Evolutionary conservation across 148 eudicot species (phyloP).

Genomic region (Nepenthes mirabilis): DNA sequence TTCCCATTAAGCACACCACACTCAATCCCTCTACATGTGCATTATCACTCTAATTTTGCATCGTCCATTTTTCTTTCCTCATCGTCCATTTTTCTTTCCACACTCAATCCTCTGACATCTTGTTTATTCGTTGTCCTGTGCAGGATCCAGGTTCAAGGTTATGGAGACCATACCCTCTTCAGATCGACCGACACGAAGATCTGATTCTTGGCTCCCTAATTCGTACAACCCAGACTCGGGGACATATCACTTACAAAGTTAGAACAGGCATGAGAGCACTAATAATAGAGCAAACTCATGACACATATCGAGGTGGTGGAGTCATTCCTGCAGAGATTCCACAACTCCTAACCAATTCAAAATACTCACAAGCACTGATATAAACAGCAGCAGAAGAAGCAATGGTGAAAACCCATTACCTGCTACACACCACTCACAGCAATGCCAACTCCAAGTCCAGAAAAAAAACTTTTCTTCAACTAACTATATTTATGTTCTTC

Average conservation of each 20-base stretch:
- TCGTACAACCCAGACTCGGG: too few species aligned
- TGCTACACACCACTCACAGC: slow-evolving; percentile 57
- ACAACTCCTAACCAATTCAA: slow-evolving; percentile 84
- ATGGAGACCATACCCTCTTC: too few species aligned
- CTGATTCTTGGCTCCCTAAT: too few species aligned
- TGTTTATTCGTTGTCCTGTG: too few species aligned
- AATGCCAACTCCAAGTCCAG: slow-evolving; percentile 78
- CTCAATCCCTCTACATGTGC: too few species aligned
- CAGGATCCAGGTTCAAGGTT: too few species aligned
- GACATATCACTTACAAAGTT: slow-evolving; percentile 53
- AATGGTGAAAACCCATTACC: slow-evolving; percentile 88
- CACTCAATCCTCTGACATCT: too few species aligned
- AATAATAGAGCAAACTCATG: slow-evolving; percentile 81
- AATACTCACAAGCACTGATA: slow-evolving; percentile 73
- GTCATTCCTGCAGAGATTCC: slow-evolving; percentile 91
- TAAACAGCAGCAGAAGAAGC: slow-evolving; percentile 63
- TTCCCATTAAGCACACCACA: too few species aligned
- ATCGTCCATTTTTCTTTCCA: too few species aligned
- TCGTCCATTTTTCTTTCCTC: too few species aligned
- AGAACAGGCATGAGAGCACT: slow-evolving; percentile 74
- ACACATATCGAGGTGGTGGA: slow-evolving; percentile 88
- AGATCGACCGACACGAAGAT: too few species aligned
- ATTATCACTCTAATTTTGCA: too few species aligned
- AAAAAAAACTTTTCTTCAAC: slow-evolving; percentile 62
- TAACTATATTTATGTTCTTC: slow-evolving; percentile 38